Base-by-base conservation (phyloP, 164 flowering plant genomes). In the Dillenia turbinata region DNA sequence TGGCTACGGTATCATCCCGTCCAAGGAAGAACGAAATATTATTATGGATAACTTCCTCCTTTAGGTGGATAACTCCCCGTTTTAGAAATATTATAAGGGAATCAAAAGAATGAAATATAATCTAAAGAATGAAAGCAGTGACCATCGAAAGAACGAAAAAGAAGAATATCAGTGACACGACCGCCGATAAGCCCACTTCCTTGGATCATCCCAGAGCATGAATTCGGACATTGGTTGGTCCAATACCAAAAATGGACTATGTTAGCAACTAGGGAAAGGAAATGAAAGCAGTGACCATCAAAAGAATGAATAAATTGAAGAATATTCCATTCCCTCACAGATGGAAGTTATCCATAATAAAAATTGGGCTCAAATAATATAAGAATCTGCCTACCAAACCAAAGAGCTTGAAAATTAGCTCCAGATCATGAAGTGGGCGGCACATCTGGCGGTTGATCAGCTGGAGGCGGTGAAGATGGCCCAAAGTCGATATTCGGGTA, bases 401-500 rank as follows among this genome's bases (percentile, higher is more conserved):
- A 61, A 33, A 47, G 1, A n/a, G 48, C 52, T 49, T 13, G 40
- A 61, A 61, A 57, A 57, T n/a, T 19, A 43, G 51, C 53, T 68
- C 49, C 11, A 75, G 64, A 77, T 55, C 56, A 59, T 19, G 70
- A 67, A 60, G 74, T 51, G 17, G 63, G 73, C 14, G 75, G 73
- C 54, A 50, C 11, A 0, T 73, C 76, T 11, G 82, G 74, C 33
- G 71, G 49, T 24, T 80, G 83, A 47, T 80, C 80, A 2, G 60
- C 57, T 17, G 76, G 64, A 46, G 81, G 78, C 10, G 79, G 69
- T n/a, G 84, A 63, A 53, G 90, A 60, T 59, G 89, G 57, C 48
- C 91, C 81, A 66, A 84, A 85, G 54, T 87, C 95, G 12, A 89
- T 69, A 71, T 67, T 73, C 26, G 90, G 98, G 65, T 57, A 93